Base-by-base conservation (phyloP, 352 stramenopile species). In the Globisporangium recalcitrans region DNA sequence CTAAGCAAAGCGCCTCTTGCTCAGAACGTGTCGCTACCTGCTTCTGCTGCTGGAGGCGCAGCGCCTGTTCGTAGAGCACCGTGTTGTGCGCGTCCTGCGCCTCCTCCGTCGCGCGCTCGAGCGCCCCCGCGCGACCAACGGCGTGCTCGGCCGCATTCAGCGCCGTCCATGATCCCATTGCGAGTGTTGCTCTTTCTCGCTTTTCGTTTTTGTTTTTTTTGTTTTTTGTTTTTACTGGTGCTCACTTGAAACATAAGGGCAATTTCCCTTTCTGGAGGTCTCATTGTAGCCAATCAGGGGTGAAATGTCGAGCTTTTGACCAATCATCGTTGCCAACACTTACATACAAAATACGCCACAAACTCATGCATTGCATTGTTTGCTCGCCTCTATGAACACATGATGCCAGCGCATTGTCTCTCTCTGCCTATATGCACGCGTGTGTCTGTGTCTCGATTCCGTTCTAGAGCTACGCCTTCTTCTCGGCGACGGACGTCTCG, bases 161-260 rank as follows among this genome's bases (percentile, higher is more conserved):
- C 49, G 82, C 80, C 36, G 78, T 75, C 82, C 82, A 91, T n/a
- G 78, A 87, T 48, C 75, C 59, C 77, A 88, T 85, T 34, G n/a
- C 44, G 10, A 0, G 44, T 29, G 7, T 38, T 54, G 44, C 21
- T 19, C 16, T 49, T 26, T 31, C 52, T 40, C 31, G n/a, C 52
- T n/a, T n/a, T n/a, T n/a, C n/a, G n/a, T n/a, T n/a, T n/a, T n/a
- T n/a, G n/a, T n/a, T n/a, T n/a, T n/a, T n/a, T n/a, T n/a, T n/a
- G n/a, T 19, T n/a, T 48, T 58, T 58, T 44, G 52, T 11, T 47
- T 48, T 59, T 58, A 14, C 13, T 5, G 5, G 14, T 14, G 4
- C 21, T 22, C n/a, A n/a, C 16, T 58, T n/a, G 13, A 44, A 16
- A 21, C 19, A 44, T n/a, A 42, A 42, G 36, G 14, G 36, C 19